phyloP scores from a whole-genome alignment of 129 eudicot species.

The Sambucus nigra region DNA sequence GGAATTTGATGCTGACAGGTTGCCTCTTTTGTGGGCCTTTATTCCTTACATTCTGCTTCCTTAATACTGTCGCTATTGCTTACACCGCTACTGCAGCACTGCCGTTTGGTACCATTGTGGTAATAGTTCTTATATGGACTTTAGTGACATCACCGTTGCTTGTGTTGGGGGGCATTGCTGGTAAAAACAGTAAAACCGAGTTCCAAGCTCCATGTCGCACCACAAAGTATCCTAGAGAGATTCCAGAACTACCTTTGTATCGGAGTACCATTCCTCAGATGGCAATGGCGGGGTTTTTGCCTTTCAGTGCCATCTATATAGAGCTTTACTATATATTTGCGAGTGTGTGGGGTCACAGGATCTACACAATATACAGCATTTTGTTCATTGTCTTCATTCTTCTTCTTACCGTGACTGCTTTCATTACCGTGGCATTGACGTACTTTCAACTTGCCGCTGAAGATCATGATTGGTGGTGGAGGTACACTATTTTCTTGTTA shows the following conservation, averaged over 20 bases:
- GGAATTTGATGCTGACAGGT: no score
- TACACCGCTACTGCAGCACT: conserved; percentile 31
- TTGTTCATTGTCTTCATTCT: conserved; percentile 3
- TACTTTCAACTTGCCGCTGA: no score
- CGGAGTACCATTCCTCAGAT: conserved; percentile 42
- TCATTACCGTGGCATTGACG: no score
- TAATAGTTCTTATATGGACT: conserved; percentile 29
- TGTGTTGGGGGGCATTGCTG: conserved; percentile 32
- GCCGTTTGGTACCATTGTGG: conserved; percentile 31
- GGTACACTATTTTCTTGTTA: conserved; percentile 4
- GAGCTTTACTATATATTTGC: conserved; percentile 38
- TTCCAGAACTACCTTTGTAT: conserved; percentile 43
- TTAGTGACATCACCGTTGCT: conserved; percentile 31
- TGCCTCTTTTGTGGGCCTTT: no score
- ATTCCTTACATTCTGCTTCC: no score
- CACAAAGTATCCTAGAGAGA: conserved; percentile 37
- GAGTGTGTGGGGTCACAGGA: conserved; percentile 35
- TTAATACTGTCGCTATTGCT: conserved; percentile 25
- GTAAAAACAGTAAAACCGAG: conserved; percentile 22
- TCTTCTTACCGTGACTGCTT: no score
- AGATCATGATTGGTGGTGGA: no score
- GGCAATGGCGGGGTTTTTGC: conserved; percentile 54
- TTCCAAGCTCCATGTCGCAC: conserved; percentile 43
- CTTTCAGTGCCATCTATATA: conserved; percentile 38
- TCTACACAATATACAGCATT: conserved; percentile 35